A percentile compares a stretch with the other conserved stretches of the same genome.
phyloP scores from a whole-genome alignment of 306 rosid species.

The Medicago ruthenica region DNA sequence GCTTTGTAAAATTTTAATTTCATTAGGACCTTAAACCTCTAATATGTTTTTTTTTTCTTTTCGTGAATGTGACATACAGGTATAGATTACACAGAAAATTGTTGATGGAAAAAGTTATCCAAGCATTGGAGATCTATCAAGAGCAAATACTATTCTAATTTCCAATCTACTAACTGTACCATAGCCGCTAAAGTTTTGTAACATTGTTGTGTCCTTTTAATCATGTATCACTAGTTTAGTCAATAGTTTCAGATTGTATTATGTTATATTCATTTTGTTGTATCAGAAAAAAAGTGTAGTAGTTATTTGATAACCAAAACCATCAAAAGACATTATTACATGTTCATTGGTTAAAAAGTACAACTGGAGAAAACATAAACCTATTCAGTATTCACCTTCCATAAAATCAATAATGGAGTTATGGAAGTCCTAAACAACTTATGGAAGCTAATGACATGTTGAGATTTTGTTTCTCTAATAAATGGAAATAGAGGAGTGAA shows the following conservation, averaged over 20 bases:
- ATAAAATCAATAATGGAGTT: background rate
- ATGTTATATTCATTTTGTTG: background rate
- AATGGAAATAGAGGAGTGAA: background rate
- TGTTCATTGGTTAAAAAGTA: background rate
- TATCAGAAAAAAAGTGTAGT: conserved; percentile 8
- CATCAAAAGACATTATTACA: background rate
- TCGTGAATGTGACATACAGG: conserved; percentile 58
- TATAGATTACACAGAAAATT: conserved; percentile 82
- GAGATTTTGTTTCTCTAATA: background rate
- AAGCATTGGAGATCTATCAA: conserved; percentile 80
- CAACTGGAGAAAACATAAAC: background rate
- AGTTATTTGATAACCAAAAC: background rate
- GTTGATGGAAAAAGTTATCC: conserved; percentile 71
- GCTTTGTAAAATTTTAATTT: conserved; percentile 20
- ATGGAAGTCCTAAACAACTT: background rate
- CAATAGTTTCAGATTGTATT: background rate
- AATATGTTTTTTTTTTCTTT: conserved; percentile 17
- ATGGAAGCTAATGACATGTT: background rate
- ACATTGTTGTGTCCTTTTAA: background rate
- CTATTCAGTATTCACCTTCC: background rate
- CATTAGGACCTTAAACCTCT: conserved; percentile 12
- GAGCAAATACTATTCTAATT: conserved; percentile 69
- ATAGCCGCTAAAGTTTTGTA: conserved; percentile 48
- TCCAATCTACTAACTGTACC: conserved; percentile 23
- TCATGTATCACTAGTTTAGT: conserved; percentile 16